These are phyloP conservation scores for Pascua guehoae DNA, from an alignment of 1,284 basidiomycete species.

Conservation along the genomic window DNA sequence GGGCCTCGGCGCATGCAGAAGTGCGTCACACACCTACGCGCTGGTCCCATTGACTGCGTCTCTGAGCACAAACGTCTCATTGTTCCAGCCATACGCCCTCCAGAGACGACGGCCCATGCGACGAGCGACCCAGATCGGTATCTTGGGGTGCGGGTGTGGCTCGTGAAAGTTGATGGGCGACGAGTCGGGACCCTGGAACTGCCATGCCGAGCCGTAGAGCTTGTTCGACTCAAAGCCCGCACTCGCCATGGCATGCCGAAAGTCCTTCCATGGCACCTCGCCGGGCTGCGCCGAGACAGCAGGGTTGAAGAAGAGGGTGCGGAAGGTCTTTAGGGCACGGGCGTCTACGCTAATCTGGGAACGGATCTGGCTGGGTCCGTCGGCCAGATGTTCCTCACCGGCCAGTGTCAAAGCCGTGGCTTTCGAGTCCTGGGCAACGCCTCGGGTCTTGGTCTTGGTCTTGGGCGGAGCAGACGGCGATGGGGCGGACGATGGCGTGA, in stretches of 20 bases:
- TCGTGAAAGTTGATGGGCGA: slow-evolving; percentile 3
- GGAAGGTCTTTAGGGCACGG: slow-evolving; percentile 3
- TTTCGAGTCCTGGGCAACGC: background rate
- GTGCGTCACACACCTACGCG: too few relatives aligned
- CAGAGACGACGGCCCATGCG: background rate
- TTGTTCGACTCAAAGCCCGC: background rate
- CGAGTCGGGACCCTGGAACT: background rate
- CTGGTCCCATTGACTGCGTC: background rate
- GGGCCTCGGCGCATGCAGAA: too few relatives aligned
- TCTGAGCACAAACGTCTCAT: slow-evolving; percentile 1
- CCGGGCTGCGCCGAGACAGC: background rate
- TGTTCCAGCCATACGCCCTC: slow-evolving; percentile 1
- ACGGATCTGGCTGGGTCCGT: too few relatives aligned
- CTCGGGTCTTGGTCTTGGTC: slow-evolving; percentile 5
- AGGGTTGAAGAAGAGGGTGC: slow-evolving; percentile 6
- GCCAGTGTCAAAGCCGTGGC: background rate
- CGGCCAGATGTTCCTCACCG: too few relatives aligned
- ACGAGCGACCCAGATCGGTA: background rate
- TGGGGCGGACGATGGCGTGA: too few relatives aligned
- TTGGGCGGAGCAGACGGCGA: background rate
- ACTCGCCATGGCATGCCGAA: background rate
- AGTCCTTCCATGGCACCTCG: slow-evolving; percentile 4
- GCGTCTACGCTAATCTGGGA: slow-evolving; percentile 1
- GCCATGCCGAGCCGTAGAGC: slow-evolving; percentile 7
- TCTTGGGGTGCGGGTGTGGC: slow-evolving; percentile 1